Base-by-base conservation (phyloP, 495 filamentous ascomycete species). In the Aspergillus conjunctus region DNA sequence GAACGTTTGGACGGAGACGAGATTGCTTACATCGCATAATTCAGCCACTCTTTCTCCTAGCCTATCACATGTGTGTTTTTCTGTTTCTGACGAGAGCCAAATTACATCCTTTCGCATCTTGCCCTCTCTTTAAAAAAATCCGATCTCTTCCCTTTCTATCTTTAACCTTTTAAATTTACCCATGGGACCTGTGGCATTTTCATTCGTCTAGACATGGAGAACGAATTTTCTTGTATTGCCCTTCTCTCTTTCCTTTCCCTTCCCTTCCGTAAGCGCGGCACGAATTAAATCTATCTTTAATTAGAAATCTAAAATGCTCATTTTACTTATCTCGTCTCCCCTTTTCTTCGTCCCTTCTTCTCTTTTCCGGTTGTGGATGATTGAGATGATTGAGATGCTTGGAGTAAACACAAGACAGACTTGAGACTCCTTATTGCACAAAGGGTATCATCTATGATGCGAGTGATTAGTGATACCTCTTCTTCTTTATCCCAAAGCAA, bases 1-100 rank as follows among this genome's bases (percentile, higher is more conserved):
- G 95, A 99, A 80, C 88, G 94, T 32, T 73, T 97, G 59, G 93
- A 97, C 33, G 91, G 91, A 33, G 93, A 98, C 64, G 93, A 97
- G 62, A 83, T 98, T 53, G 91, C 94, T 56, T 96, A 95, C 71
- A 86, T 96, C 66, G 90, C 91, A 62, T 94, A 67, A 79, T 55
- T 34, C 46, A 22, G 50, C 6, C 33, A 51, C 41, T 50, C 48
- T 37, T 44, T 59, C 56, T 11, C 6, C n/a, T 22, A 39, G 39
- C 31, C 21, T 31, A 62, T 43, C 32, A 45, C 49, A 60, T 56
- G 18, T 46, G 43, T 11, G 44, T 43, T 61, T 7, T 51, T 10
- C 30, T 26, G 26, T 10, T 48, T 48, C 12, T 60, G 4, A 18
- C 17, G 51, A 22, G 39, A 20, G 20, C 7, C 20, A 11, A 48